These are phyloP conservation scores for Agaricales sp. DNA, from an alignment of 1,284 basidiomycete species.

Conservation along the genomic window DNA sequence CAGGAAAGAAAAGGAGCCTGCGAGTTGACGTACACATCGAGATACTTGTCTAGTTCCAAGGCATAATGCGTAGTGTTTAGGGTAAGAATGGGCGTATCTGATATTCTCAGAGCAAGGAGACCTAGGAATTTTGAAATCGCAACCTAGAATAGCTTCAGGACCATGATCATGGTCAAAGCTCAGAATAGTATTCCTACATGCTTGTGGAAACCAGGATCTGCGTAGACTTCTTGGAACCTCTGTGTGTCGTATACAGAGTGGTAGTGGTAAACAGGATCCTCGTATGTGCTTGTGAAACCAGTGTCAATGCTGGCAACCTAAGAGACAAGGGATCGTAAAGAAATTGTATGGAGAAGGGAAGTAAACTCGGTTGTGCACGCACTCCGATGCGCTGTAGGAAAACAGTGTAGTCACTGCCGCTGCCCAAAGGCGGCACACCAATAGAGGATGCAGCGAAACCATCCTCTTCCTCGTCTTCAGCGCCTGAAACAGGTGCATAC, in stretches of 20 bases:
- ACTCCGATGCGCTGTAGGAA: slow-evolving; percentile 50
- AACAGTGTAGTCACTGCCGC: slow-evolving; percentile 69
- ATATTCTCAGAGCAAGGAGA: slow-evolving; percentile 49
- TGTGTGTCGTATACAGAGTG: slow-evolving; percentile 70
- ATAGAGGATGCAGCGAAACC: slow-evolving; percentile 11
- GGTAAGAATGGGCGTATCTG: slow-evolving; percentile 50
- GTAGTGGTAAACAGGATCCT: slow-evolving; percentile 67
- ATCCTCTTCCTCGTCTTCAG: slow-evolving; percentile 12
- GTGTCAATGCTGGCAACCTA: slow-evolving; percentile 44
- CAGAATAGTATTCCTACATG: slow-evolving; percentile 34
- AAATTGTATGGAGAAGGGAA: no score
- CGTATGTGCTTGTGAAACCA: slow-evolving; percentile 34
- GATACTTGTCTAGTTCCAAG: slow-evolving; percentile 35
- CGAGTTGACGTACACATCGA: slow-evolving; percentile 29
- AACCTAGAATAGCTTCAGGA: slow-evolving; percentile 24
- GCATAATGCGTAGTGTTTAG: slow-evolving; percentile 72
- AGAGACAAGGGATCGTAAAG: no score
- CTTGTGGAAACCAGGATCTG: slow-evolving; percentile 62
- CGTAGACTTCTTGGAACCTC: slow-evolving; percentile 63
- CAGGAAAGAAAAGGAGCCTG: neutral
- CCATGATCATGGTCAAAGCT: slow-evolving; percentile 5
- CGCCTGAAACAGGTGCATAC: slow-evolving; percentile 20
- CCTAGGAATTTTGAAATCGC: slow-evolving; percentile 64
- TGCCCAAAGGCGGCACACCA: slow-evolving; percentile 34
- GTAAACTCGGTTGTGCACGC: slow-evolving; percentile 9